A percentile compares a stretch with the other conserved stretches of the same genome.
These are phyloP conservation scores for Trichoderma reesei DNA, from an alignment of 495 filamentous ascomycete genomes.

Conservation along the genomic window DNA sequence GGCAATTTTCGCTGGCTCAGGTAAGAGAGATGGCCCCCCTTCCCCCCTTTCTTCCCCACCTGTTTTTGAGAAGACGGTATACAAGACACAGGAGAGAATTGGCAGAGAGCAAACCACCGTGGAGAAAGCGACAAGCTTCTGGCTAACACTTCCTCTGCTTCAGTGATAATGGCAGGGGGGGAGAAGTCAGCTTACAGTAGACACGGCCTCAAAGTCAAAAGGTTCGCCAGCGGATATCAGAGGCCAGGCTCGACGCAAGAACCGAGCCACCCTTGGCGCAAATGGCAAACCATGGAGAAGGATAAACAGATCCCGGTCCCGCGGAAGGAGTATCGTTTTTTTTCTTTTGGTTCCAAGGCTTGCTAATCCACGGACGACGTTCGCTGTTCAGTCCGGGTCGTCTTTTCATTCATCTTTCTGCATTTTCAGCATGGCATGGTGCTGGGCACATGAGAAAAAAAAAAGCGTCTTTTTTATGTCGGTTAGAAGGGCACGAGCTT, in stretches of 20 bases:
- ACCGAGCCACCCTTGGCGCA: background rate
- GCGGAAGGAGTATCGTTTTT: background rate
- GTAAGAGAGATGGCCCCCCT: slow-evolving; percentile 3
- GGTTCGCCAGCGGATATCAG: slow-evolving; percentile 3
- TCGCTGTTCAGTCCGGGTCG: background rate
- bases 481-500: background rate
- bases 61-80: slow-evolving; percentile 12
- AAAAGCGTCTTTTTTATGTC: background rate
- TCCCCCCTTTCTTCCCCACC: background rate
- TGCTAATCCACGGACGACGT: background rate
- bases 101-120: background rate
- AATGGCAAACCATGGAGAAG: background rate
- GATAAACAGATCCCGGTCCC: background rate
- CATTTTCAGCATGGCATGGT: background rate
- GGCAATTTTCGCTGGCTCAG: slow-evolving; percentile 14
- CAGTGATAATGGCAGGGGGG: background rate
- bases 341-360: background rate
- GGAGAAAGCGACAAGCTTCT: background rate
- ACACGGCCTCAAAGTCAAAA: slow-evolving; percentile 1
- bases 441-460: background rate
- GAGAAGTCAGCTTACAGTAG: slow-evolving; percentile 1
- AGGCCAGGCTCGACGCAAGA: background rate
- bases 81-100: background rate
- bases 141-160: slow-evolving; percentile 7
- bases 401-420: background rate